phyloP scores from a whole-genome alignment of 1,139 yeast genomes.

The Lodderomyces jiufengensis region DNA sequence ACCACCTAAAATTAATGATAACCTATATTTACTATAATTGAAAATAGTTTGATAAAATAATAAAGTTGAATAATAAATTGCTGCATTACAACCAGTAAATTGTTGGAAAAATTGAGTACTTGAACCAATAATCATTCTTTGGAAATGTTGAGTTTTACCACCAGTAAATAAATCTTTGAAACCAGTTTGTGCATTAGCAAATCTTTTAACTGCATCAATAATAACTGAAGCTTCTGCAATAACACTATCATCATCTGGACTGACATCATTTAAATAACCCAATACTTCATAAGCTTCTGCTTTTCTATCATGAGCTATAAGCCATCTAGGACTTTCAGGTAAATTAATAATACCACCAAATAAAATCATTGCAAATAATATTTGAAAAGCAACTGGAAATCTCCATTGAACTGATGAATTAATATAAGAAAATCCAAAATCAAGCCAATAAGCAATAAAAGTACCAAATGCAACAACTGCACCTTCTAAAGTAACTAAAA shows the following conservation, averaged over 20 bases:
- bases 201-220: slow-evolving; percentile 41
- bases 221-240: slow-evolving; percentile 41
- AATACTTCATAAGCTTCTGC: slow-evolving; percentile 47
- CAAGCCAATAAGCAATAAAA: slow-evolving; percentile 72
- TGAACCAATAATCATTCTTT: slow-evolving; percentile 58
- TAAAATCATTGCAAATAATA: slow-evolving; percentile 35
- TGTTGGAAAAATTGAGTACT: slow-evolving; percentile 58
- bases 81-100: slow-evolving; percentile 65
- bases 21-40: slow-evolving; percentile 41
- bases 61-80: slow-evolving; percentile 64
- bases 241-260: slow-evolving; percentile 43
- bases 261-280: slow-evolving; percentile 36
- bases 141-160: slow-evolving; percentile 56
- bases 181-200: slow-evolving; percentile 35
- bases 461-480: slow-evolving; percentile 71
- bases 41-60: slow-evolving; percentile 53
- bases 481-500: slow-evolving; percentile 66
- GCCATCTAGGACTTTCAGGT: slow-evolving; percentile 79
- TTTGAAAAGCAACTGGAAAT: slow-evolving; percentile 47
- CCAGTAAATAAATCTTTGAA: slow-evolving; percentile 52
- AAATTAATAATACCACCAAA: slow-evolving; percentile 36
- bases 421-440: slow-evolving; percentile 65
- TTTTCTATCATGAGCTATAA: slow-evolving; percentile 49
- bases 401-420: slow-evolving; percentile 49
- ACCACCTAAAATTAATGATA: slow-evolving; percentile 60